Evolutionary conservation across 768 basidiomycete species (phyloP), one percentile per base, ranked within the genome.

Genomic region (Russula compacta): DNA sequence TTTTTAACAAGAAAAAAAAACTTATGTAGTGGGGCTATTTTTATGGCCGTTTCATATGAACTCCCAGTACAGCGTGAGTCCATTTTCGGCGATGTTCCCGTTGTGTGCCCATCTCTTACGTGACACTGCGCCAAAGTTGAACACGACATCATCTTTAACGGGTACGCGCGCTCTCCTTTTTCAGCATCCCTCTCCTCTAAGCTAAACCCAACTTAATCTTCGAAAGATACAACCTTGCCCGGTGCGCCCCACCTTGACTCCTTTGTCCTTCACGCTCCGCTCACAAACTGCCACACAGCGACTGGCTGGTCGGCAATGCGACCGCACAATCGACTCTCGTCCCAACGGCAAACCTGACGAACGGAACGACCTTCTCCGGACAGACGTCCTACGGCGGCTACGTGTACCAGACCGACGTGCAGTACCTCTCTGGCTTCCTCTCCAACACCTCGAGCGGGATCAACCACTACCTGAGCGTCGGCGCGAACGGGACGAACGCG

Each of bases 291-390:
- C 42, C 36, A 10, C 24, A 14, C n/a, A 85, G 93, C 29, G 92
- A 97, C 69, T 87, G 82, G 78, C 74, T 95, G n/a, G 75, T 95
- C 29, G 90, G 88, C 21, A 93, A 93, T 69, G 85, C 88, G 24
- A 93, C 92, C 0, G 70, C 78, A 24, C 74, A 73, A 63, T 47
- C 71, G 12, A 53, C 58, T 10, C n/a, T 73, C 10, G 74, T 87
- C 56, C 74, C 77, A 17, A 81, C 83, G 0, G 15, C 58, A 15
- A 66, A 67, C 39, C 67, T 88, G 50, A 83, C 80, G n/a, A 85
- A 88, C 66, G 68, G 71, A 36, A 78, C 83, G 33, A 81, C 82
- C 0, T 92, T 73, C 70, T 76, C 77, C 1, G 92, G 87, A 0
- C 75, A 78, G 15, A 87, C 87, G 4, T 79, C 84, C 0, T 84